A percentile compares a stretch with the other conserved stretches of the same genome.
Conservation (phyloP, 2,329 filamentous ascomycete species). For the Nothomitra cinnamomea region DNA sequence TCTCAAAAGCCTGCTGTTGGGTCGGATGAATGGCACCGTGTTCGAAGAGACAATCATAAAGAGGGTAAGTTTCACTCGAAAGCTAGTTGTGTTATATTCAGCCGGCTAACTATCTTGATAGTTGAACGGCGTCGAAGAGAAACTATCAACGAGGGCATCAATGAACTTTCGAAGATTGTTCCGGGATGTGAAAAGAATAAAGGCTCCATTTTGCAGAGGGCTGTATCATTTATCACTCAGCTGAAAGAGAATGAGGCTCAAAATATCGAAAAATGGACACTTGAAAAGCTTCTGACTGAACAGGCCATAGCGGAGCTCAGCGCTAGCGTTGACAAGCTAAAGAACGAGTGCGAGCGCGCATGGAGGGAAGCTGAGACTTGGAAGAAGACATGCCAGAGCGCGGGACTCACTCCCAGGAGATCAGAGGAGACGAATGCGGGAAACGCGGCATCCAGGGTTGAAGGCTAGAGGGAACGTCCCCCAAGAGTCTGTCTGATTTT, state of each 20-base stretch:
- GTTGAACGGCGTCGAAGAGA: conserved; percentile 92
- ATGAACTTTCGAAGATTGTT: conserved; percentile 93
- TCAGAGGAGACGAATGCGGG: neutral
- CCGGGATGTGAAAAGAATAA: conserved; percentile 99
- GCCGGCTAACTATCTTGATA: conserved; percentile 23
- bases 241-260: conserved; percentile 87
- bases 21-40: conserved; percentile 94
- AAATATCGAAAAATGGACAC: conserved; percentile 86
- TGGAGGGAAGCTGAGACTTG: conserved; percentile 65
- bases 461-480: neutral
- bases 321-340: conserved; percentile 72
- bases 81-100: neutral
- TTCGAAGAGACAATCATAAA: conserved; percentile 96
- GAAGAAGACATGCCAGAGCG: conserved; percentile 47
- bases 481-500: neutral
- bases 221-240: conserved; percentile 86
- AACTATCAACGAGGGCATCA: conserved; percentile 98
- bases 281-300: conserved; percentile 79
- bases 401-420: conserved; percentile 10
- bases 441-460: neutral
- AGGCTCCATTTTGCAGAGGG: conserved; percentile 83
- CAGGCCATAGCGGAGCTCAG: conserved; percentile 80
- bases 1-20: conserved; percentile 73
- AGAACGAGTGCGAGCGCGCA: conserved; percentile 59
- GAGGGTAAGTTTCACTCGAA: conserved; percentile 49